phyloP scores from a whole-genome alignment of 2,329 filamentous ascomycete genomes.

The Trichoderma polysporum region DNA sequence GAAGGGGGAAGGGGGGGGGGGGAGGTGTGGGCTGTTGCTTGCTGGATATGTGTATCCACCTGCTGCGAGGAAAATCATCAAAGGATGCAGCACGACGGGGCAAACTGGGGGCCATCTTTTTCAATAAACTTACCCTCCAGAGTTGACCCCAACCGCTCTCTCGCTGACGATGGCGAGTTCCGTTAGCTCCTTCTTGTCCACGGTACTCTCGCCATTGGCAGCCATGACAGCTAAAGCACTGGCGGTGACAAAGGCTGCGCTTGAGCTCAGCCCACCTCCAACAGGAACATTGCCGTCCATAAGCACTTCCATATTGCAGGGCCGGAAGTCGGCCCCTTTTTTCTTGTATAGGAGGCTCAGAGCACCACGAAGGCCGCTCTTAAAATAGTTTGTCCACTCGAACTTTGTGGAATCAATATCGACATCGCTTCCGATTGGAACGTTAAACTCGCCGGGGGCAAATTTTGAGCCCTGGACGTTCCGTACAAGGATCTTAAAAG shows the following conservation, averaged over 20 bases:
- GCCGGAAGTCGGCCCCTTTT: constrained; percentile 59
- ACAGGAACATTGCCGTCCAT: constrained; percentile 91
- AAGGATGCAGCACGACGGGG: neutral
- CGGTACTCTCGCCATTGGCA: constrained; percentile 73
- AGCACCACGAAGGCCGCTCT: constrained; percentile 81
- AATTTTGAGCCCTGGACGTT: constrained; percentile 80
- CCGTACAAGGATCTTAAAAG: constrained; percentile 70
- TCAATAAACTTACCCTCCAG: constrained; percentile 66
- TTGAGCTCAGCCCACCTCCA: constrained; percentile 89
- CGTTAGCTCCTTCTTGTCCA: constrained; percentile 89
- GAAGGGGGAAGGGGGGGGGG: neutral
- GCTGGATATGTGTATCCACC: constrained; percentile 9
- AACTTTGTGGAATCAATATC: constrained; percentile 81
- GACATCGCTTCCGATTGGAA: constrained; percentile 62
- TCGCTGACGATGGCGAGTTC: constrained; percentile 95
- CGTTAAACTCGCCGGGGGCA: constrained; percentile 68
- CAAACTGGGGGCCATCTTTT: neutral
- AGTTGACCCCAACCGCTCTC: constrained; percentile 91
- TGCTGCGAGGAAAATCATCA: constrained; percentile 19
- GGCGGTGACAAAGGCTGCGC: constrained; percentile 88
- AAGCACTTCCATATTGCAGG: constrained; percentile 77
- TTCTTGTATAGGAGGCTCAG: constrained; percentile 73
- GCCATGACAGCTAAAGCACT: constrained; percentile 84
- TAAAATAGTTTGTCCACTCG: constrained; percentile 99
- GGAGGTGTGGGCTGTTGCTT: neutral